A percentile compares a stretch with the other conserved stretches of the same genome.
These are phyloP conservation scores for Eragrostis nindensis DNA, from an alignment of 176 grass and related monocot species.

Conservation along the genomic window DNA sequence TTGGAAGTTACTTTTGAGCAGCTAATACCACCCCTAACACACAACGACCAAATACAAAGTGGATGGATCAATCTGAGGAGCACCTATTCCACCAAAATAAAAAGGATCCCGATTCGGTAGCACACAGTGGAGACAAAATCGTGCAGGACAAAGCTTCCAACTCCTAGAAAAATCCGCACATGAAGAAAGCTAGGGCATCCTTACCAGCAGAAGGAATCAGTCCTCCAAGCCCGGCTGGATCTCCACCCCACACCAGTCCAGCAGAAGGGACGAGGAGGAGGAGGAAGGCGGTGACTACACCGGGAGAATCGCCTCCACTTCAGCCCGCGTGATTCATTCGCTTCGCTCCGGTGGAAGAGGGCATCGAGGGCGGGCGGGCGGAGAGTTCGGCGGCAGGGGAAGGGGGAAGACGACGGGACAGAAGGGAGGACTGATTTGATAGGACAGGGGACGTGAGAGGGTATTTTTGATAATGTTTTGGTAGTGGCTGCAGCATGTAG, in stretches of 20 bases:
- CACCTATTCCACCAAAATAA: too few species aligned
- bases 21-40: not conserved
- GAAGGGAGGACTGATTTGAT: not conserved
- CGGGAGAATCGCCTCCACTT: not conserved
- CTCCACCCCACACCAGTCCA: not conserved
- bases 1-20: not conserved
- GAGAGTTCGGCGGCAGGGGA: not conserved
- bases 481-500: not conserved
- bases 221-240: not conserved
- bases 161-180: not conserved
- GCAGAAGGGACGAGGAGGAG: not conserved
- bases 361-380: not conserved
- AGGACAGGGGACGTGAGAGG: not conserved
- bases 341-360: not conserved
- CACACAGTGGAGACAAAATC: not conserved
- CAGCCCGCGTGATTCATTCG: not conserved
- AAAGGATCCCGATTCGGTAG: not conserved
- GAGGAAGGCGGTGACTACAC: not conserved
- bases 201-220: slow-evolving; percentile 22
- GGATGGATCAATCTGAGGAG: not conserved
- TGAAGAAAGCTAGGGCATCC: slow-evolving; percentile 2
- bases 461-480: not conserved
- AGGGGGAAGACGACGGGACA: not conserved
- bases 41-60: not conserved
- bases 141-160: not conserved